Evolutionary conservation across 1,284 basidiomycete species (phyloP).

Genomic region (Pisolithus thermaeus): DNA sequence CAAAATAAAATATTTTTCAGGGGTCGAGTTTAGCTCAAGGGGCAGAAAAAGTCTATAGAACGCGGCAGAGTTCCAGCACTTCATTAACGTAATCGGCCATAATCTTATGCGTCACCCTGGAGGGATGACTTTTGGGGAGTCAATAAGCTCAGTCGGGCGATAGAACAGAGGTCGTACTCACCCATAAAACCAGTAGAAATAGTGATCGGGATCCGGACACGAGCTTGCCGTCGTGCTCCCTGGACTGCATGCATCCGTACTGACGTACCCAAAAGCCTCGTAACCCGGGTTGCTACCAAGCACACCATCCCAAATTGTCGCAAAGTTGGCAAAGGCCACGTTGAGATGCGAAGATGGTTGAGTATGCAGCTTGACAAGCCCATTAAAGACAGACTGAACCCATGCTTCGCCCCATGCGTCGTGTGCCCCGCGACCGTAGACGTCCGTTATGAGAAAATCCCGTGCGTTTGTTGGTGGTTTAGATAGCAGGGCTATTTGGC

Average conservation of each 20-base stretch:
- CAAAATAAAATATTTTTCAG: no score
- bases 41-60: neutral
- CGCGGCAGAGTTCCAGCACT: slow-evolving; percentile 32
- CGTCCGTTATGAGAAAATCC: slow-evolving; percentile 42
- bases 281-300: slow-evolving; percentile 37
- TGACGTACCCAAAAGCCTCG: slow-evolving; percentile 42
- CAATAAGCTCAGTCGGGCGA: neutral
- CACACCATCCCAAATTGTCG: slow-evolving; percentile 41
- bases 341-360: slow-evolving; percentile 23
- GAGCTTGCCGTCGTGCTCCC: slow-evolving; percentile 26
- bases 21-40: no score
- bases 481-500: slow-evolving; percentile 33
- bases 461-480: slow-evolving; percentile 38
- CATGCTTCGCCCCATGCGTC: slow-evolving; percentile 36
- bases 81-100: slow-evolving; percentile 45
- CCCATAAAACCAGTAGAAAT: slow-evolving; percentile 48
- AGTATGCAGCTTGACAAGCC: slow-evolving; percentile 25
- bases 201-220: slow-evolving; percentile 42
- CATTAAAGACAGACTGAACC: slow-evolving; percentile 36
- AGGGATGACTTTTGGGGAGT: slow-evolving; percentile 32
- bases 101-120: slow-evolving; percentile 36
- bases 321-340: slow-evolving; percentile 41
- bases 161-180: slow-evolving; percentile 19
- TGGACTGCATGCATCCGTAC: slow-evolving; percentile 31
- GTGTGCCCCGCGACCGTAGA: slow-evolving; percentile 39